Base-by-base conservation (phyloP, 2,329 filamentous ascomycete species). In the Tolypocladium tundrense region DNA sequence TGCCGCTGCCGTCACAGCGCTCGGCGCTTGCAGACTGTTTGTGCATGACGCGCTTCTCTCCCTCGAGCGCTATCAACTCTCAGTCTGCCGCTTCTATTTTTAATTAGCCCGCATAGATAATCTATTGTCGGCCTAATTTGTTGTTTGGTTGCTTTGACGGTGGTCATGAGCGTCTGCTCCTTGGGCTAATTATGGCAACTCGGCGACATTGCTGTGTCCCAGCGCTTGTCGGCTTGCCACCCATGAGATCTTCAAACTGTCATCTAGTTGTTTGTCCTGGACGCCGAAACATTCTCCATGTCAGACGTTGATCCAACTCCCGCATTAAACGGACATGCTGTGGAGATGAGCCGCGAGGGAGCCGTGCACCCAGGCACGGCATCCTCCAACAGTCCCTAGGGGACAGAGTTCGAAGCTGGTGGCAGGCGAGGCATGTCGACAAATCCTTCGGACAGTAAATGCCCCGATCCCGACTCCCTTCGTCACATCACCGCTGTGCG, bases 51-150 rank as follows among this genome's bases (percentile, higher is more conserved):
- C 42, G 21, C 42, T 13, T 24, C 27, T 13, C 9, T 51, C 27
- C 16, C 27, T 33, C 45, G 6, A 16, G 14, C 16, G 48, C 48
- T 33, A n/a, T n/a, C 48, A 35, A 19, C 39, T n/a, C 16, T 37
- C 31, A 11, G 13, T 21, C 21, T 41, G 19, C 14, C n/a, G 45
- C 53, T 55, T 62, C 70, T 73, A 72, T 72, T 73, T 71, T 70
- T 72, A 68, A 67, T 69, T 68, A 65, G 63, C 61, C 66, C 68
- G 57, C 56, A 62, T 66, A 64, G 35, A 50, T 54, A 39, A n/a
- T 31, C 40, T 11, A 45, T 58, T 55, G 10, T 31, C 55, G 58
- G 54, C 59, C 59, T 61, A 64, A 60, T 62, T 57, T 50, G 54
- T 24, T 24, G 19, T 10, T 19, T 14, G 14, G 14, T 5, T 27